These are phyloP conservation scores for Candida easanensis DNA, from an alignment of 805 yeast species.

Conservation along the genomic window DNA sequence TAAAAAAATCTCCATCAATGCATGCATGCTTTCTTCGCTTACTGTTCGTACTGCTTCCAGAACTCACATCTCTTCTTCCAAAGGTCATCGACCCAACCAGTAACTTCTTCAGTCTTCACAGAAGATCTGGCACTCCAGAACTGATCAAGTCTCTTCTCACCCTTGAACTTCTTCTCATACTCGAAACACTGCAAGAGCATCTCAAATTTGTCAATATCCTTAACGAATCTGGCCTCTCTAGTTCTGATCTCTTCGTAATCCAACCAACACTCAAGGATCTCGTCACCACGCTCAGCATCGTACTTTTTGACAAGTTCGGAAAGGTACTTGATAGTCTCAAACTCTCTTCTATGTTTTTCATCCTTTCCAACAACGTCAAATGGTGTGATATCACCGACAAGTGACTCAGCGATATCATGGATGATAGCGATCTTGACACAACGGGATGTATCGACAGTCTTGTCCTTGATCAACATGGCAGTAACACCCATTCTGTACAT, in stretches of 20 bases:
- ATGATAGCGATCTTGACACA: conserved; percentile 85
- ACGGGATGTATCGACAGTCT: conserved; percentile 54
- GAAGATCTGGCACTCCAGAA: conserved; percentile 61
- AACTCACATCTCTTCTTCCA: conserved; percentile 42
- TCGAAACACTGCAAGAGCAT: conserved; percentile 79
- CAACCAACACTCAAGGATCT: conserved; percentile 71
- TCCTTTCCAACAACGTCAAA: conserved; percentile 64
- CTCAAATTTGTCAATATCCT: conserved; percentile 92
- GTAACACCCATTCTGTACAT: conserved; percentile 93
- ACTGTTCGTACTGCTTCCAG: conserved; percentile 30
- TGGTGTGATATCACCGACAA: conserved; percentile 95
- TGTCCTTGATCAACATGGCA: conserved; percentile 59
- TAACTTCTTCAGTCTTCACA: conserved; percentile 71
- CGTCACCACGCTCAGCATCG: conserved; percentile 58
- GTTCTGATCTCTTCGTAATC: conserved; percentile 86
- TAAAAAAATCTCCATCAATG: too few species aligned
- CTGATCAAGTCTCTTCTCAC: conserved; percentile 58
- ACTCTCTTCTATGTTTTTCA: conserved; percentile 85
- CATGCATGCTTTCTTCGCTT: background rate
- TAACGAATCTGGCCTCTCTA: conserved; percentile 83
- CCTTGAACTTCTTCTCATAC: conserved; percentile 68
- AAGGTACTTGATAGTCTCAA: conserved; percentile 65
- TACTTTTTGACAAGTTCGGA: conserved; percentile 60
- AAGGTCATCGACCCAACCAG: conserved; percentile 62
- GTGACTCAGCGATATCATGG: conserved; percentile 91